phyloP scores from a whole-genome alignment of 2,329 filamentous ascomycete genomes.

The Tolypocladium sp. region DNA sequence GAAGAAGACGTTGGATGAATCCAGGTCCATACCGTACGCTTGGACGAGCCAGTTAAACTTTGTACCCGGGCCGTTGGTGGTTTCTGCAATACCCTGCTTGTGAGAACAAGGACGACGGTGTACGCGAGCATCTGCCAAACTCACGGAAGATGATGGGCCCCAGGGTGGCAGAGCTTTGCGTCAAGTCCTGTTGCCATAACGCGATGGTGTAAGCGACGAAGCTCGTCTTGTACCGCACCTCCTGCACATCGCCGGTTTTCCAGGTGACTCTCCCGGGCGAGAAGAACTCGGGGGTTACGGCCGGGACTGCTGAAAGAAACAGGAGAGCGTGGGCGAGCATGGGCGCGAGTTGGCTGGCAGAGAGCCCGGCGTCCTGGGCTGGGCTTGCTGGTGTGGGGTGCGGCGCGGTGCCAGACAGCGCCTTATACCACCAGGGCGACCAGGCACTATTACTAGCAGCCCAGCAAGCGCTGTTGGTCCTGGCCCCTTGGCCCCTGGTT shows the following conservation, averaged over 20 bases:
- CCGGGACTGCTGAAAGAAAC: background rate
- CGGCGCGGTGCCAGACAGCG: background rate
- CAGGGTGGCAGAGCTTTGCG: conserved; percentile 1
- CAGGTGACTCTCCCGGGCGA: background rate
- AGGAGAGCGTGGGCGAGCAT: background rate
- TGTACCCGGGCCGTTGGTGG: conserved; percentile 1
- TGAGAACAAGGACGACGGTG: background rate
- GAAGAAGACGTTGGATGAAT: conserved; percentile 8
- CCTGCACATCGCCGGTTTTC: conserved; percentile 3
- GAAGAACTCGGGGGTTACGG: background rate
- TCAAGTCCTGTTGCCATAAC: conserved; percentile 12
- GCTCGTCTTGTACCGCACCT: conserved; percentile 12
- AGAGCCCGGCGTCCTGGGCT: background rate
- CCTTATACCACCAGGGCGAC: background rate
- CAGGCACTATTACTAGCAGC: no score
- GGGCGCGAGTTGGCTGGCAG: background rate
- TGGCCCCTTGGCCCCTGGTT: background rate
- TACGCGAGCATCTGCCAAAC: background rate
- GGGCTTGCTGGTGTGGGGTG: background rate
- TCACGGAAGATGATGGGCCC: conserved; percentile 8
- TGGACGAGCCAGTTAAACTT: conserved; percentile 10
- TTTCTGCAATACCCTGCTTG: background rate
- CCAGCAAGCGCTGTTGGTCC: background rate
- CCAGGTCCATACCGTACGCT: conserved; percentile 6
- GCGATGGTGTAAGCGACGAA: conserved; percentile 13